Evolutionary conservation across 495 filamentous ascomycete species (phyloP).

Genomic region (Hypoxylon cercidicola): DNA sequence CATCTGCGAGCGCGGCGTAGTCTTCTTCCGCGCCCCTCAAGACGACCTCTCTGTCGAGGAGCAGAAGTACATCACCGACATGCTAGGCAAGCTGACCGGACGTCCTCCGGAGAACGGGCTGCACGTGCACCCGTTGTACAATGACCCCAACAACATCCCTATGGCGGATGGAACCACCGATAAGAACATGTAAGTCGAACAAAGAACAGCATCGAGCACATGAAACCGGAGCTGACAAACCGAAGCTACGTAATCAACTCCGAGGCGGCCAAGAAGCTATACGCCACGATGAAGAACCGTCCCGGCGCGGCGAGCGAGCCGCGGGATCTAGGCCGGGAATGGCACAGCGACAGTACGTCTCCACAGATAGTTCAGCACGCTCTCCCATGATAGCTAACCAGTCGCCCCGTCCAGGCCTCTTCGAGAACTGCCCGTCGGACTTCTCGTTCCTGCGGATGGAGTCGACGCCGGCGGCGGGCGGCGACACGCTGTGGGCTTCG

Average conservation of each 20-base stretch:
- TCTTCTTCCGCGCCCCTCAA: conserved; percentile 64
- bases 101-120: conserved; percentile 54
- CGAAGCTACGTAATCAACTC: conserved; percentile 59
- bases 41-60: conserved; percentile 52
- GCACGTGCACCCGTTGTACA: conserved; percentile 56
- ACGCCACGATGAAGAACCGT: conserved; percentile 53
- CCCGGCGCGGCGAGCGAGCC: conserved; percentile 45
- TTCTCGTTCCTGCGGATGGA: conserved; percentile 55
- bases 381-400: background rate
- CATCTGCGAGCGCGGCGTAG: conserved; percentile 69
- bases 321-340: conserved; percentile 52
- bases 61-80: conserved; percentile 53
- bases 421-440: conserved; percentile 54
- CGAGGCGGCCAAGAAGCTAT: conserved; percentile 57
- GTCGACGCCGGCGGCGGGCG: conserved; percentile 51
- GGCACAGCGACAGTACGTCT: conserved; percentile 56
- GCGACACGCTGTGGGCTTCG: conserved; percentile 57
- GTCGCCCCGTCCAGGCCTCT: conserved; percentile 38
- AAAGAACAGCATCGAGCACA: background rate
- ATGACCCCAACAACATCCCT: conserved; percentile 54
- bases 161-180: conserved; percentile 55
- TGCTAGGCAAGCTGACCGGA: conserved; percentile 54
- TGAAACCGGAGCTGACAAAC: background rate
- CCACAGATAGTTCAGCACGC: background rate
- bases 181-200: conserved; percentile 46